Base-by-base conservation (phyloP, 1,284 basidiomycete genomes). In the Kalmanozyma brasiliensis region DNA sequence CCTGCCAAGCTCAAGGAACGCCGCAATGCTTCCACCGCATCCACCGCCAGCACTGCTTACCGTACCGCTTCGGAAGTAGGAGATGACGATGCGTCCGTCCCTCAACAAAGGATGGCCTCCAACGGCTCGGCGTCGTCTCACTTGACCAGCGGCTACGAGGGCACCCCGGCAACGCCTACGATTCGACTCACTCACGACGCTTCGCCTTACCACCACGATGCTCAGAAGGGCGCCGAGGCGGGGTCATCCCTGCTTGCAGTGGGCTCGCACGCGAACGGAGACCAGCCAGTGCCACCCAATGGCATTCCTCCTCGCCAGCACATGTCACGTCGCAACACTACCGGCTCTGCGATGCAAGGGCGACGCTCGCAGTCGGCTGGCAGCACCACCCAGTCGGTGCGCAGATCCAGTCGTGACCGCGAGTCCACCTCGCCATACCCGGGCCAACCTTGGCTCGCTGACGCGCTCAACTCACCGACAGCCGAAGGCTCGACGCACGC, bases 271-370 rank as follows among this genome's bases (percentile, higher is more conserved):
- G 10, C 40, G 6, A 37, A 56, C 4, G 43, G 38, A 1, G 61
- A 62, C 10, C 43, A 51, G 29, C 14, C 55, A 19, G 49, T 32
- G 13, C 26, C 64, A 8, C 49, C 55, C 32, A 44, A 46, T n/a
- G 56, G 52, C 42, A 48, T 46, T 11, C 60, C 53, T 24, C 55
- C 62, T 16, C 62, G 62, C 17, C 62, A 65, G 43, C 47, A 56
- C 35, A 46, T 64, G 48, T 30, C 57, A 4, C 62, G 74, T 34
- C 49, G 74, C 38, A 76, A 76, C 52, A 76, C 74, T 20, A 74
- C 74, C 23, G 74, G 74, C 46, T 73, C 66, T 4, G 44, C 71
- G 2, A 32, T 70, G 24, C 63, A 72, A 42, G 49, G 49, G 1
- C 61, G 66, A 9, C 53, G 70, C 4, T 56, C 58, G 5, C 55